phyloP scores from a whole-genome alignment of 1,284 basidiomycete species.

The Pseudozyma flocculosa region DNA sequence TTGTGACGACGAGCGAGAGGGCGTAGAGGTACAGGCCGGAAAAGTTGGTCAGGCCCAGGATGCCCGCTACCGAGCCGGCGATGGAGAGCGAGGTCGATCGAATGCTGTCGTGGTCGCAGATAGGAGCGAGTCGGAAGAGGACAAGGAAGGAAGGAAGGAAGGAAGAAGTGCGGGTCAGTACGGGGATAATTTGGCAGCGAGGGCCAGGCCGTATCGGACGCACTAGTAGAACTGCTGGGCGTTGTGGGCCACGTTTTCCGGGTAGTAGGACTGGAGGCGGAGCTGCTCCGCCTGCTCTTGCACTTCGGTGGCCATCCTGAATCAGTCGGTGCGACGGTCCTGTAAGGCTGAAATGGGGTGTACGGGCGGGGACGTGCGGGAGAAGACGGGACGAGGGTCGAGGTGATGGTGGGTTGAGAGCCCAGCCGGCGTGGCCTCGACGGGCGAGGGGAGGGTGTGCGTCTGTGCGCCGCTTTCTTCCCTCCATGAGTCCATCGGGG shows the following conservation, averaged over 20 bases:
- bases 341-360: neutral
- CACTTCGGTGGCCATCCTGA: neutral
- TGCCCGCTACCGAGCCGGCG: constrained; percentile 45
- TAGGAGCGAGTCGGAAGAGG: too few relatives aligned
- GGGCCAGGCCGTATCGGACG: constrained; percentile 8
- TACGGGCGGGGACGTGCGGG: too few relatives aligned
- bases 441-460: too few relatives aligned
- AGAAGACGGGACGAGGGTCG: too few relatives aligned
- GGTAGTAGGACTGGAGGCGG: constrained; percentile 41
- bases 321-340: neutral
- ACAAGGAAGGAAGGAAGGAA: neutral
- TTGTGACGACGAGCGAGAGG: constrained; percentile 39
- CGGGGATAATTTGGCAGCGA: neutral
- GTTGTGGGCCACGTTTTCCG: constrained; percentile 47
- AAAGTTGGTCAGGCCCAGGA: constrained; percentile 53
- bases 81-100: constrained; percentile 49
- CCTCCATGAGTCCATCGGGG: too few relatives aligned
- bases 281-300: constrained; percentile 9
- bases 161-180: neutral
- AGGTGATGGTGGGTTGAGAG: too few relatives aligned
- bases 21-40: constrained; percentile 50
- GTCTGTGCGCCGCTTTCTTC: too few relatives aligned
- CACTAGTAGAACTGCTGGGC: constrained; percentile 49
- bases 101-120: constrained; percentile 18
- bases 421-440: too few relatives aligned